Evolutionary conservation across 768 basidiomycete genomes (phyloP), one percentile per base, ranked within the genome.

Genomic region (Tephrocybe rancida): DNA sequence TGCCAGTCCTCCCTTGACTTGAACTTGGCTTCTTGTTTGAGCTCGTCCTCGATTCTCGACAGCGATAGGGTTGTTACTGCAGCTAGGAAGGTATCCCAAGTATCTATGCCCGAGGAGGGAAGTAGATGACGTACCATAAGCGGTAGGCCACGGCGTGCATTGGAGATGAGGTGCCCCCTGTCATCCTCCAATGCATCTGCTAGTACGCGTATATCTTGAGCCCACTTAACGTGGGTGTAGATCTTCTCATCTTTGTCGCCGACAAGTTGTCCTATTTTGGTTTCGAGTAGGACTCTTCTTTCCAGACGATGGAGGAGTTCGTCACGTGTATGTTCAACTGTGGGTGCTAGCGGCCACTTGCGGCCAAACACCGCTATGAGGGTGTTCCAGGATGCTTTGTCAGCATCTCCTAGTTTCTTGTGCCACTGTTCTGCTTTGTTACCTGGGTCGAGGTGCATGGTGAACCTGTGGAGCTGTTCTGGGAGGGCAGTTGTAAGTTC

Each of bases 201-300:
- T 18, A 48, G 4, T 9, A 13, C 34, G 21, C 34, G 46, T 21
- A 50, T 30, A 2, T 50, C 30, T 19, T 27, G 16, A 5, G 49
- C 49, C 49, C 49, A 50, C 14, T 41, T 32, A 3, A 50, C 41
- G 29, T 50, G 49, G 13, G 49, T 11, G 26, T 50, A 50, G 6
- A 43, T 30, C 27, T 50, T 50, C 29, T 50, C 49, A 1, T 41
- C n/a, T 6, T 32, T 32, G 10, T 50, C 49, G 1, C 25, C 49
- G 5, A 50, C 41, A 3, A 50, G 26, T 11, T 29, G 19, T 27
- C 49, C 38, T 5, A 50, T 7, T 4, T 21, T 26, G 5, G 27
- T 25, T 13, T 27, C 27, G 2, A n/a, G 8, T 18, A 50, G 38
- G 21, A 3, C 29, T 16, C 19, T 50, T 14, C 6, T 19, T 8